Evolutionary conservation across 257 asterid species (phyloP).

Genomic region (Primulina tabacum): DNA sequence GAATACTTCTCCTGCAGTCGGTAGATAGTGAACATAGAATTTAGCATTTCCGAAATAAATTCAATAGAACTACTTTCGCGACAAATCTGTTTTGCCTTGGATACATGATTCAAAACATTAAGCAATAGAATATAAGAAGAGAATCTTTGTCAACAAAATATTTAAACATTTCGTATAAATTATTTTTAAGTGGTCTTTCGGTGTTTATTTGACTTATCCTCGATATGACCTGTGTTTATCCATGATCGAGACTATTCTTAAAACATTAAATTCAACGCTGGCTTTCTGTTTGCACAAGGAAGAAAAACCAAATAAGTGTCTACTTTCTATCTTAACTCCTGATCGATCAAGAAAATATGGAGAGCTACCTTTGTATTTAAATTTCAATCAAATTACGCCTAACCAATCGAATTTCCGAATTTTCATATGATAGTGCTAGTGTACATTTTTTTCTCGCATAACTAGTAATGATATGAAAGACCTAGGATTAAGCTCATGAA

Average conservation of each 20-base stretch:
- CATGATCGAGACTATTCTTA: neutral
- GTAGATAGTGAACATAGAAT: slow-evolving; percentile 7
- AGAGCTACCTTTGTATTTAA: neutral
- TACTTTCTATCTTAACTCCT: neutral
- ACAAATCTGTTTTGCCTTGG: neutral
- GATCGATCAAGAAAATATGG: too few relatives aligned
- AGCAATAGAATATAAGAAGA: neutral
- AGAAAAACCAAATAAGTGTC: neutral
- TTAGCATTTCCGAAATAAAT: slow-evolving; percentile 9
- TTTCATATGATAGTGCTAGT: neutral
- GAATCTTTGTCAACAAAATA: neutral
- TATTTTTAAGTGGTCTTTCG: too few relatives aligned
- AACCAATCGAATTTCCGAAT: neutral
- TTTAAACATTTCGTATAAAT: too few relatives aligned
- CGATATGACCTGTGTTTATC: neutral
- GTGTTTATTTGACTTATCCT: neutral
- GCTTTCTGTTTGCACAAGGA: neutral
- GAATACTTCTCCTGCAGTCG: slow-evolving; percentile 62
- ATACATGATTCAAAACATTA: neutral
- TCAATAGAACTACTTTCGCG: neutral
- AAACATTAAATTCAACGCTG: neutral
- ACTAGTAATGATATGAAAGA: neutral
- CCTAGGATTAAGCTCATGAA: neutral
- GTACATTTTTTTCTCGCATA: neutral
- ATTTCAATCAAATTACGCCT: neutral